Base-by-base conservation (phyloP, 163 green algal species). In the Chloroidium sp. region DNA sequence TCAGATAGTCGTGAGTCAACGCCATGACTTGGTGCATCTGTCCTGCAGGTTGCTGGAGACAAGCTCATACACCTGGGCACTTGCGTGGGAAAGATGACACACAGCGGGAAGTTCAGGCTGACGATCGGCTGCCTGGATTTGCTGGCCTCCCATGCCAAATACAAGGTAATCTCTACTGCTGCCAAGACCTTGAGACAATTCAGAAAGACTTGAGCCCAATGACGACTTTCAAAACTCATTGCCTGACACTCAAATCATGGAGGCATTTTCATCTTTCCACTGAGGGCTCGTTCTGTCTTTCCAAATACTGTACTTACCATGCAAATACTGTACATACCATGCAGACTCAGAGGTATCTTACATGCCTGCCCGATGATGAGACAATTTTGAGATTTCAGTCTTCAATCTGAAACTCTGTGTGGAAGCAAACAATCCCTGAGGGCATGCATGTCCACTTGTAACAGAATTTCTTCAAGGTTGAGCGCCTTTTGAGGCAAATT, bases 1-100 rank as follows among this genome's bases (percentile, higher is more conserved):
- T 62, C n/a, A 12, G 14, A 59, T 57, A 10, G 61, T 81, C 12
- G 69, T 76, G 8, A 14, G 12, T n/a, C 69, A n/a, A 59, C 12
- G 6, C 69, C 58, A 10, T 74, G 76, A 74, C 61, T 61, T 4
- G 12, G 10, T 0, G 12, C 2, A 4, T 12, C 1, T 62, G n/a
- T 78, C 2, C 62, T 83, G 67, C 92, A 97, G 93, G 76, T 97
- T 13, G 87, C 91, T 0, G 79, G 94, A 4, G 95, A 99, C 62
- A 95, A 98, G 81, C 90, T 99, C 60, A 89, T 96, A 1, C 84
- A 91, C 0, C 80, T 99, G 36, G 96, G 96, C 10, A 94, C 87
- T 2, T 95, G 91, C 79, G 92, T 99, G 1, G 96, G 96, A 67
- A 98, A 98, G 85, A 94, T 99, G 13, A 99, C 96, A 10, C 95